Evolutionary conservation across 345 rosid species (phyloP), one percentile per base, ranked within the genome.

Genomic region (Angophora floribunda): DNA sequence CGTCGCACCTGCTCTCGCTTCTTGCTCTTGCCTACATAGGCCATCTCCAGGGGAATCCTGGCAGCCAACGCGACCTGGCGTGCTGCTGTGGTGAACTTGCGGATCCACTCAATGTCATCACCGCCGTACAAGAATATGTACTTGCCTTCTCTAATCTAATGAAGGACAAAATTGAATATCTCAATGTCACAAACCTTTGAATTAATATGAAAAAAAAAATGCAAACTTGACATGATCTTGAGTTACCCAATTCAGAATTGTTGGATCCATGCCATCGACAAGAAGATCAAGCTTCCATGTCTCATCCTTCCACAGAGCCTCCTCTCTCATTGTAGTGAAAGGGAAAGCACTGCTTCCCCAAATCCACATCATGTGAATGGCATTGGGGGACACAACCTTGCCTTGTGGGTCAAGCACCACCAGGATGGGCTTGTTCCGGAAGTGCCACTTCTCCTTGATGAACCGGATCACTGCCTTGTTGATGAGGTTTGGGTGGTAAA

Each of bases 291-390:
- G 98, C 67, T 94, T 90, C 93, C 97, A 96, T 1, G 94, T 90
- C 78, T 97, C 98, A 45, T 92, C 95, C 90, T 88, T 96, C 99
- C 99, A 97, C 3, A 97, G 95, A 86, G 93, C 89, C 79, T 97
- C 99, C 91, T 97, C 99, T 89, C 93, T 96, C 63, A 55, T 13
- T 87, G 92, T 94, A 32, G 94, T 97, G 94, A 97, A 97, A 70
- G 99, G 99, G 95, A 96, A 97, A 88, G 99, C 97, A 63, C 87
- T 93, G 94, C 96, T 95, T 41, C 96, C 98, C 99, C 99, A 97
- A 91, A 97, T 96, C 99, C 99, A 97, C 95, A 96, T 97, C 99
- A 97, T 97, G 93, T 97, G 97, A 89, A 97, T 90, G 36, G 99
- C 99, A 87, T 97, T 97, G 10, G 96, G 97, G 92, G 92, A 91